Conservation (phyloP, 1,139 yeast species). For the Kodamaea anthophila region DNA sequence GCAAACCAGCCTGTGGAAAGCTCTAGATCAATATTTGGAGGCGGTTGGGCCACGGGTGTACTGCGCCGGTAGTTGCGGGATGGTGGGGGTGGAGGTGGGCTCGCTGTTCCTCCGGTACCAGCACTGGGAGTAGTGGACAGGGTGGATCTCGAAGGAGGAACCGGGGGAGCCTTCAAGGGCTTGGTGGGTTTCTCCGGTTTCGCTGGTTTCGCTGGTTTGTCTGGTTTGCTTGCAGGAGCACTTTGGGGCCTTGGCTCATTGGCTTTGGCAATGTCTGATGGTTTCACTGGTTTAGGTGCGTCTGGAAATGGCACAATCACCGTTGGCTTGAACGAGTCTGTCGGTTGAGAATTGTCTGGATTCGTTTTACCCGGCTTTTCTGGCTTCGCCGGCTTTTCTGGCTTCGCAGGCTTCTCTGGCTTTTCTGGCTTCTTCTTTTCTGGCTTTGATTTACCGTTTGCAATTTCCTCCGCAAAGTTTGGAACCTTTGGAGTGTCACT, state of each 20-base stretch:
- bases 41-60: conserved; percentile 17
- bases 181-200: conserved; percentile 4
- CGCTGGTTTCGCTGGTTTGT: conserved; percentile 3
- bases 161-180: not conserved
- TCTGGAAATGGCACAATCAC: too few relatives aligned
- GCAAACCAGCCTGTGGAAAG: conserved; percentile 43
- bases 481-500: conserved; percentile 4
- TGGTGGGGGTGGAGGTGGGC: conserved; percentile 30
- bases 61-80: conserved; percentile 21
- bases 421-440: conserved; percentile 1
- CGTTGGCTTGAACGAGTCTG: not conserved
- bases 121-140: conserved; percentile 2
- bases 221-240: too few relatives aligned
- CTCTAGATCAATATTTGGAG: conserved; percentile 38
- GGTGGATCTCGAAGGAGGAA: not conserved
- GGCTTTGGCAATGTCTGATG: too few relatives aligned
- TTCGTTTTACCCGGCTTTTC: conserved; percentile 8
- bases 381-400: conserved; percentile 13
- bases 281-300: not conserved
- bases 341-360: not conserved
- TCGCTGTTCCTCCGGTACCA: conserved; percentile 8
- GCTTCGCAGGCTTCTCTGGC: conserved; percentile 11
- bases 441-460: conserved; percentile 4
- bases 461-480: conserved; percentile 23
- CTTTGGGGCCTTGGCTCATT: too few relatives aligned